A percentile compares a stretch with the other conserved stretches of the same genome.
phyloP scores from a whole-genome alignment of 164 flowering plant species.

The Pachysandra terminalis region DNA sequence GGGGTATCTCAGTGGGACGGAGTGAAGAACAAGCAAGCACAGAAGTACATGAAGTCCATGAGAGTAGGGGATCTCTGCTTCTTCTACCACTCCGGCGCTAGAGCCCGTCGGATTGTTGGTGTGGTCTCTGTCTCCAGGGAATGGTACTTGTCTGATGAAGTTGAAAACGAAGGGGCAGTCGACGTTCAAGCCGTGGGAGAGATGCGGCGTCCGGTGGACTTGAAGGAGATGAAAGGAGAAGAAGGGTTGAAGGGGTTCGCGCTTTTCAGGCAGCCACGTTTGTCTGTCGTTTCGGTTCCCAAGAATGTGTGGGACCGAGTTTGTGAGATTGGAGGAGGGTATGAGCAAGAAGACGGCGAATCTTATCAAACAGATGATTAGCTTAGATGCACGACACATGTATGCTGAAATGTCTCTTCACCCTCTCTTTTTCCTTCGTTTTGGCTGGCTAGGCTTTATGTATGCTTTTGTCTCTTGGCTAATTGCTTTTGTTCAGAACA shows the following conservation, averaged over 20 bases:
- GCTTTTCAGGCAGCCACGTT: constrained; percentile 75
- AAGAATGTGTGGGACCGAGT: constrained; percentile 57
- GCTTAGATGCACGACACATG: background rate
- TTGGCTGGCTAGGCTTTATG: too few species aligned
- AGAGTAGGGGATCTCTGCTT: constrained; percentile 65
- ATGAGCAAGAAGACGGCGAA: constrained; percentile 4
- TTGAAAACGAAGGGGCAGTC: constrained; percentile 45
- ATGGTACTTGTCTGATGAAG: constrained; percentile 49
- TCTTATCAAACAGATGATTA: background rate
- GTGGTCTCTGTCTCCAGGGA: constrained; percentile 65
- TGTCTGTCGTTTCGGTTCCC: constrained; percentile 86
- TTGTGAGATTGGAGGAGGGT: constrained; percentile 84
- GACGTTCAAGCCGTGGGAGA: constrained; percentile 79
- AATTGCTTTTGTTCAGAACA: too few species aligned
- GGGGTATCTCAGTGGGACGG: constrained; percentile 85
- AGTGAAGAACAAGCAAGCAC: constrained; percentile 93
- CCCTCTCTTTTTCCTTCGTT: too few species aligned
- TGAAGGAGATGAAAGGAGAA: constrained; percentile 84
- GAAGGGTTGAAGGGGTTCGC: constrained; percentile 54
- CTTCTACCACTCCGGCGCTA: constrained; percentile 95
- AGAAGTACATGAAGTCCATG: constrained; percentile 80
- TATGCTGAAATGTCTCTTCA: background rate
- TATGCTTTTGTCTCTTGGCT: too few species aligned
- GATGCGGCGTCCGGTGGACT: constrained; percentile 69
- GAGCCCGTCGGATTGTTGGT: constrained; percentile 73